phyloP scores from a whole-genome alignment of 2,329 filamentous ascomycete species.

The Pseudophaeomoniella oleicola region DNA sequence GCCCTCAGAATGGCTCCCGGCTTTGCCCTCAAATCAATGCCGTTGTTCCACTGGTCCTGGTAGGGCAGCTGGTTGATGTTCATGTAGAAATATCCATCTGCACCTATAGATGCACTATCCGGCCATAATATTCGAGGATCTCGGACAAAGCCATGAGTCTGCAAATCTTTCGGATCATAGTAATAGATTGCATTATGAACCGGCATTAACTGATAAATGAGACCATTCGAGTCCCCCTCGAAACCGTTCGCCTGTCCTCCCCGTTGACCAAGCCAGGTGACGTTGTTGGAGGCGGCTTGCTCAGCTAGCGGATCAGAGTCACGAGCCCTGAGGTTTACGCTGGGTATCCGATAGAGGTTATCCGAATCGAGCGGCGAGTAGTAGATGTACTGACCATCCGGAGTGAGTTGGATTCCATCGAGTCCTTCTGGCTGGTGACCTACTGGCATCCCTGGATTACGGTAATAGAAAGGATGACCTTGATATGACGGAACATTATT shows the following conservation, averaged over 20 bases:
- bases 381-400: slow-evolving; percentile 24
- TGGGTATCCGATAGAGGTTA: slow-evolving; percentile 31
- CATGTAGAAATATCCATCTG: slow-evolving; percentile 32
- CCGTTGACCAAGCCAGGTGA: slow-evolving; percentile 29
- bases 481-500: slow-evolving; percentile 20
- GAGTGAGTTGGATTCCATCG: slow-evolving; percentile 19
- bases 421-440: slow-evolving; percentile 18
- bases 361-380: slow-evolving; percentile 27
- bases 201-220: slow-evolving; percentile 33
- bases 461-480: slow-evolving; percentile 18
- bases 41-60: slow-evolving; percentile 33
- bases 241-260: slow-evolving; percentile 33
- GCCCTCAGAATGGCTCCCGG: slow-evolving; percentile 31
- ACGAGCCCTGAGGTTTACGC: slow-evolving; percentile 25
- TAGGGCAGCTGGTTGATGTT: slow-evolving; percentile 36
- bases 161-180: slow-evolving; percentile 23
- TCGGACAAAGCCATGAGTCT: slow-evolving; percentile 22
- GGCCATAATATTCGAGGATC: slow-evolving; percentile 31
- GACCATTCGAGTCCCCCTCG: slow-evolving; percentile 26
- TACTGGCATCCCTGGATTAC: slow-evolving; percentile 9
- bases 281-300: slow-evolving; percentile 28
- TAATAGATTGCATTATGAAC: slow-evolving; percentile 30
- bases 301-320: slow-evolving; percentile 19
- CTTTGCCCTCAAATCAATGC: slow-evolving; percentile 24
- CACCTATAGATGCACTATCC: slow-evolving; percentile 25